Base-by-base conservation (phyloP, 2,329 filamentous ascomycete species). In the Fusarium proliferatum region DNA sequence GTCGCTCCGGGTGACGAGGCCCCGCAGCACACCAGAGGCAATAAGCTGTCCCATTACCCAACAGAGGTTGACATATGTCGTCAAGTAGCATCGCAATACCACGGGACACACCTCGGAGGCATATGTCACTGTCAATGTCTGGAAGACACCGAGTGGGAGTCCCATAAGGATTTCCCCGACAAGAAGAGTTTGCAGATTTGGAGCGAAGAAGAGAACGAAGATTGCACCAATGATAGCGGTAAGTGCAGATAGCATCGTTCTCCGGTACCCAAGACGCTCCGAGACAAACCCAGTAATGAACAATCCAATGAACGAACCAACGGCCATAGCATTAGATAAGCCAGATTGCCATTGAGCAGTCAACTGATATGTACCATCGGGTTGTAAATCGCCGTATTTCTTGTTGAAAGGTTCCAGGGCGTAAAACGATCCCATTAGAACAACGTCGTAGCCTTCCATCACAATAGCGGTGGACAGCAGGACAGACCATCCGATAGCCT, bases 201-300 rank as follows among this genome's bases (percentile, higher is more conserved):
- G 51, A 15, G 76, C 75, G 46, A 76, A 78, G 58, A 78, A 77
- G 5, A 58, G 49, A 33, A 77, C 61, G 51, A 77, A 77, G 42
- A 78, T 70, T 33, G 75, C 73, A 16, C 49, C 64, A 11, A 64
- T 56, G 38, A 84, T 67, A 72, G 71, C 41, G 7, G 79, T 67
- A 48, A 87, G 70, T 9, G 86, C 86, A 9, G 72, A 82, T 38
- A 90, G 85, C 73, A 91, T 85, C 16, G 87, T 89, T 78, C 85
- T 87, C n/a, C 87, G 62, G 30, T 65, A 65, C 16, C 76, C 76
- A 21, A 67, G 71, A 15, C 67, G 56, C 21, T 71, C 72, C 12
- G 72, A 57, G 21, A 66, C 48, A 38, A 58, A 72, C 13, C 75
- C 76, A 19, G 73, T 72, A 19, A 63, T 46, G 30, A 74, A 66